Conservation (phyloP, 2,329 filamentous ascomycete genomes). For the Scleromitrula shiraiana region DNA sequence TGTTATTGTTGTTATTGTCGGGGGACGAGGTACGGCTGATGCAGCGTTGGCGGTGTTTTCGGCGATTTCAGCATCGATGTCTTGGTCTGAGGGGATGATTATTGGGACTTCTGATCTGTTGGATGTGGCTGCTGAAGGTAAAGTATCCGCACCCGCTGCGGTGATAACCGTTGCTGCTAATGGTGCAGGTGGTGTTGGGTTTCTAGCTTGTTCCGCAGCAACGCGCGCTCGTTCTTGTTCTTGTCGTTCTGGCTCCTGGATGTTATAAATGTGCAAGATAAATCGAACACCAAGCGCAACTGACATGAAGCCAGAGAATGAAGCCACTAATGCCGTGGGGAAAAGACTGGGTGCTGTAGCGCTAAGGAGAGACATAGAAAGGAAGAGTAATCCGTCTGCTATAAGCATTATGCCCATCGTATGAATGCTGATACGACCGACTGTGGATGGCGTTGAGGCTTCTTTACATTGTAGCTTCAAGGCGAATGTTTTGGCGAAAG, state of each 20-base stretch:
- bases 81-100: slow-evolving; percentile 56
- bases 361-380: slow-evolving; percentile 47
- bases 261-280: slow-evolving; percentile 50
- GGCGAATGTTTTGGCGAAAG: slow-evolving; percentile 53
- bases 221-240: slow-evolving; percentile 25
- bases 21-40: slow-evolving; percentile 19
- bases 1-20: slow-evolving; percentile 21
- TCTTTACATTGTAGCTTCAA: slow-evolving; percentile 59
- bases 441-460: slow-evolving; percentile 58
- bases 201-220: slow-evolving; percentile 20
- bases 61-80: slow-evolving; percentile 52
- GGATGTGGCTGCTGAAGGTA: slow-evolving; percentile 7
- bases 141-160: slow-evolving; percentile 19
- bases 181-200: slow-evolving; percentile 16
- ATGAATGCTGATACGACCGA: slow-evolving; percentile 58
- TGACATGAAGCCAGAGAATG: slow-evolving; percentile 45
- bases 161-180: slow-evolving; percentile 21
- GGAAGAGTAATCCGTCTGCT: slow-evolving; percentile 53
- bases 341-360: slow-evolving; percentile 47
- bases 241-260: slow-evolving; percentile 51
- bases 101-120: slow-evolving; percentile 34
- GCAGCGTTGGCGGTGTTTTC: slow-evolving; percentile 30
- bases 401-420: slow-evolving; percentile 55
- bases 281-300: slow-evolving; percentile 51
- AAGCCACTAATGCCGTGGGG: slow-evolving; percentile 47